These are phyloP conservation scores for Tulasnella sp. DNA, from an alignment of 768 basidiomycete genomes.

Conservation along the genomic window DNA sequence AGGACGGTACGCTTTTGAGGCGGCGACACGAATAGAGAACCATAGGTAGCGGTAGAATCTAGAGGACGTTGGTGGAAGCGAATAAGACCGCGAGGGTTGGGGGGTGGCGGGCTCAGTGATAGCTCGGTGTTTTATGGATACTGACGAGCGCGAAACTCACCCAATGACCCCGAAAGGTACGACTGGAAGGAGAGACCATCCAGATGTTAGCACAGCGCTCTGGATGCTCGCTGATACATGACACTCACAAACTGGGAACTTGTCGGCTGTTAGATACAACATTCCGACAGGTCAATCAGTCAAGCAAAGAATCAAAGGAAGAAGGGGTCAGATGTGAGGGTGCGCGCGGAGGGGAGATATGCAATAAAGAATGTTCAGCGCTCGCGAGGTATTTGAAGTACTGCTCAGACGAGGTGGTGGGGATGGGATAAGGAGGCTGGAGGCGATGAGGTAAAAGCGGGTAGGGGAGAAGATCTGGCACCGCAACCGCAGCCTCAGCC, in stretches of 20 bases:
- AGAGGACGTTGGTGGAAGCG: constrained; percentile 14
- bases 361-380: constrained; percentile 2
- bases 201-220: background rate
- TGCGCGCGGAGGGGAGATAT: background rate
- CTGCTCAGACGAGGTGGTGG: background rate
- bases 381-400: background rate
- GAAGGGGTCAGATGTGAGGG: background rate
- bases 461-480: background rate
- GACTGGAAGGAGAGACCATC: constrained; percentile 37
- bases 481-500: constrained; percentile 15
- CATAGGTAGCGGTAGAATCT: constrained; percentile 92
- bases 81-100: too few relatives aligned
- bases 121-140: background rate
- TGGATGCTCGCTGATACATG: background rate
- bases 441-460: constrained; percentile 12
- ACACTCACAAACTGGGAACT: constrained; percentile 78
- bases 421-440: background rate
- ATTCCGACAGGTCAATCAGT: constrained; percentile 30
- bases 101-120: background rate
- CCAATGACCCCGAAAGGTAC: constrained; percentile 83
- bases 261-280: constrained; percentile 85
- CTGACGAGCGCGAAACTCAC: constrained; percentile 31
- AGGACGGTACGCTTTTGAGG: constrained; percentile 73
- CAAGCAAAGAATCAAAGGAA: background rate
- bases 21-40: constrained; percentile 76